Percentiles rank a stretch among this genome's conserved stretches.
These are phyloP conservation scores for Acidiella bohemica DNA, from an alignment of 495 filamentous ascomycete genomes.

Conservation along the genomic window DNA sequence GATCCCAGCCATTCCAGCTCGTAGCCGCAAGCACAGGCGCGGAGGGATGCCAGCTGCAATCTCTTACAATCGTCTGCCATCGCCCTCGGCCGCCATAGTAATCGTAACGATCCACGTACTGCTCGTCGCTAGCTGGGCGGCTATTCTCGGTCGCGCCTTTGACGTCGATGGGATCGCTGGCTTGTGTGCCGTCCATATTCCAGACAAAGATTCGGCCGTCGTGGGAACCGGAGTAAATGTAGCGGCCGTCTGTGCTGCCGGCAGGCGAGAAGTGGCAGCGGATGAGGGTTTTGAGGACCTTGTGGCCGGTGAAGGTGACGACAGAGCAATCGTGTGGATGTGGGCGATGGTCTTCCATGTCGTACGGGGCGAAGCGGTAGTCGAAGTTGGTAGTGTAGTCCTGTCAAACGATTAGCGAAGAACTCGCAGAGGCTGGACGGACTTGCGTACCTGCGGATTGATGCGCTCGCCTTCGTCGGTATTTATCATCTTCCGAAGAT, in stretches of 20 bases:
- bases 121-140: constrained; percentile 36
- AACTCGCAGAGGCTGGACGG: neutral
- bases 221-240: constrained; percentile 80
- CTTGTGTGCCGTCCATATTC: constrained; percentile 87
- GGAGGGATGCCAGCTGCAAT: constrained; percentile 90
- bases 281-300: constrained; percentile 77
- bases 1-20: constrained; percentile 61
- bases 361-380: constrained; percentile 65
- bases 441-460: constrained; percentile 26
- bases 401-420: neutral
- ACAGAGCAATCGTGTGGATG: constrained; percentile 83
- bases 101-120: constrained; percentile 21
- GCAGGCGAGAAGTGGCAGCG: constrained; percentile 93
- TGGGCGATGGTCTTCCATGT: constrained; percentile 51
- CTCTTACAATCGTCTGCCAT: constrained; percentile 76
- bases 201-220: constrained; percentile 84
- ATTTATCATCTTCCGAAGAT: constrained; percentile 71
- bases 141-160: constrained; percentile 47
- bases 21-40: constrained; percentile 81
- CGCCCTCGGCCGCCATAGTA: constrained; percentile 28
- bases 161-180: constrained; percentile 60
- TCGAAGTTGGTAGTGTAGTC: constrained; percentile 62
- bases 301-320: constrained; percentile 85
- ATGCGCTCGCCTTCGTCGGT: constrained; percentile 47
- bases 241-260: constrained; percentile 73